Conservation (phyloP, 2,329 filamentous ascomycete genomes). For the Verticillium nonalfalfae region DNA sequence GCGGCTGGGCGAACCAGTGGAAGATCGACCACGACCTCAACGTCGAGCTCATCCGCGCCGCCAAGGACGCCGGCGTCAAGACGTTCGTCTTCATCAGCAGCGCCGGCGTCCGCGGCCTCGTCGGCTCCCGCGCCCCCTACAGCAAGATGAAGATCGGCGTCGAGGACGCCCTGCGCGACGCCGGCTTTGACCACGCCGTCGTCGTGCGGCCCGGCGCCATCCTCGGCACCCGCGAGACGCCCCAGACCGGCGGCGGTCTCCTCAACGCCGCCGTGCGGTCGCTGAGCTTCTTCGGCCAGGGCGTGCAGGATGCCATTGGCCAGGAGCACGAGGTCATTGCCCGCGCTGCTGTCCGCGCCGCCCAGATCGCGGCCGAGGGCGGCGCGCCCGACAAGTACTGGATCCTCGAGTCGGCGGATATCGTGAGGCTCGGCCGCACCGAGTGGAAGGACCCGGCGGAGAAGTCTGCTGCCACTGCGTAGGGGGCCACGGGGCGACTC, state of each 20-base stretch:
- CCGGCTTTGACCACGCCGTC: constrained; percentile 73
- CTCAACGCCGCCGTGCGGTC: constrained; percentile 48
- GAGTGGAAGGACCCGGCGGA: constrained; percentile 36
- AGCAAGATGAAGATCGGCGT: constrained; percentile 79
- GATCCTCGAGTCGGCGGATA: constrained; percentile 54
- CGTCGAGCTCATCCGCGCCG: constrained; percentile 67
- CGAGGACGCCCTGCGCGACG: constrained; percentile 66
- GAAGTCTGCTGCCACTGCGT: background rate
- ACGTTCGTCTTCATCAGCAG: constrained; percentile 74
- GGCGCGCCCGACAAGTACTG: constrained; percentile 55
- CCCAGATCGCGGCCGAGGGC: constrained; percentile 49
- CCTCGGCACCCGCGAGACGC: constrained; percentile 60
- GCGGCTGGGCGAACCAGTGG: constrained; percentile 72
- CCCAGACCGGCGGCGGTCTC: constrained; percentile 51
- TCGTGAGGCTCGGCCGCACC: constrained; percentile 59
- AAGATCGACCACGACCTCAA: constrained; percentile 87
- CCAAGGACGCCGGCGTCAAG: constrained; percentile 64
- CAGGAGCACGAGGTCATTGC: constrained; percentile 72
- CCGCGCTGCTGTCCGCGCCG: constrained; percentile 57
- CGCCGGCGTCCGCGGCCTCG: constrained; percentile 35
- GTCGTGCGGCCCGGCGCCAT: constrained; percentile 72
- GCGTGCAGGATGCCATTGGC: constrained; percentile 58
- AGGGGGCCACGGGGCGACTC: background rate
- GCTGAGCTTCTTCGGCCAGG: constrained; percentile 46
- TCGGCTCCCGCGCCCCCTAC: constrained; percentile 38